Evolutionary conservation across 805 yeast species (phyloP).

Genomic region (Pichia rugopelliculosa): DNA sequence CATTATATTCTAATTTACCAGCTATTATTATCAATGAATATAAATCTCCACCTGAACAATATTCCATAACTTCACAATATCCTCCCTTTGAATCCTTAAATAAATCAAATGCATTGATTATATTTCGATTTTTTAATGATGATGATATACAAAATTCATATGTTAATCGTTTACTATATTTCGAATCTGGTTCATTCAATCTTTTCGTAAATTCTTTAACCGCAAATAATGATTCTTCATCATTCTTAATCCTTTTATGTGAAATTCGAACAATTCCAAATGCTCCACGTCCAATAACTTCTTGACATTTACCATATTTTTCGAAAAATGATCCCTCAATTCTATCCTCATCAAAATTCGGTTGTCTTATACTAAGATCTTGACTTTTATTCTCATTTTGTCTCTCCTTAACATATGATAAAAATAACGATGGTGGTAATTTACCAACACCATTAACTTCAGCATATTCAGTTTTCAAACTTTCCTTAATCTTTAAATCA

Average conservation of each 20-base stretch:
- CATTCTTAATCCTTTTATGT: slow-evolving; percentile 47
- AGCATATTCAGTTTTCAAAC: slow-evolving; percentile 7
- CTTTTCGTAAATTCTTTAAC: slow-evolving; percentile 77
- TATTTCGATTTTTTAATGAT: slow-evolving; percentile 68
- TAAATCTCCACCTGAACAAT: slow-evolving; percentile 75
- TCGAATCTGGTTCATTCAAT: slow-evolving; percentile 54
- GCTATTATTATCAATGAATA: slow-evolving; percentile 66
- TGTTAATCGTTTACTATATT: slow-evolving; percentile 66
- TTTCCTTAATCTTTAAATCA: slow-evolving; percentile 23
- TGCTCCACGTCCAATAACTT: slow-evolving; percentile 87
- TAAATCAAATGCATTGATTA: slow-evolving; percentile 68
- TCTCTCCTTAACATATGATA: slow-evolving; percentile 46
- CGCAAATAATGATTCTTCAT: slow-evolving; percentile 59
- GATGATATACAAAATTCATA: slow-evolving; percentile 80
- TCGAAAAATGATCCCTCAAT: slow-evolving; percentile 53
- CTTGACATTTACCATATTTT: slow-evolving; percentile 92
- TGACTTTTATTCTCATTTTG: slow-evolving; percentile 12
- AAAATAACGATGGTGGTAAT: slow-evolving; percentile 63
- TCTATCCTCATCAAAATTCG: not conserved
- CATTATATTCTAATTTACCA: slow-evolving; percentile 72
- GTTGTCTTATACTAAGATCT: slow-evolving; percentile 15
- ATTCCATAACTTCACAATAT: slow-evolving; percentile 82
- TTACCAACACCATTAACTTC: not conserved
- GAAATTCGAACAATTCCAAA: slow-evolving; percentile 90
- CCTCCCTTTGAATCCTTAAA: slow-evolving; percentile 77